Conservation (phyloP, 352 stramenopile genomes). For the Hyaloperonospora brassicae region DNA sequence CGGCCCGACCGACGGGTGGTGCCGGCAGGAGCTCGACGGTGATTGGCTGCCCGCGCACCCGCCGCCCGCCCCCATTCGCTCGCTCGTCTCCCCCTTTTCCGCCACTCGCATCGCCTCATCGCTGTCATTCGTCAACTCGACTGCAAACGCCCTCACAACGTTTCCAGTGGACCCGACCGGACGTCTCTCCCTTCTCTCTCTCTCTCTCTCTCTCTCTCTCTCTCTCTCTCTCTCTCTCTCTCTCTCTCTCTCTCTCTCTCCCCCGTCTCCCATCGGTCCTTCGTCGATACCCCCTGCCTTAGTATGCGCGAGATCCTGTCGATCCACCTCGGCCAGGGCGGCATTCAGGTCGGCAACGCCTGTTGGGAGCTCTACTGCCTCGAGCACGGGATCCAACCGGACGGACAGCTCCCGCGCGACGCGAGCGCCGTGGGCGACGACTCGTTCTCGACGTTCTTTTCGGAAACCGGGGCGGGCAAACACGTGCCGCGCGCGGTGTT, state of each 20-base stretch:
- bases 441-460: conserved; percentile 82
- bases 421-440: conserved; percentile 40
- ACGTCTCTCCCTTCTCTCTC: neutral
- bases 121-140: conserved; percentile 24
- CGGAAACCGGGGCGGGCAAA: conserved; percentile 77
- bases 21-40: neutral
- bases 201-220: neutral
- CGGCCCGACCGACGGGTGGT: neutral
- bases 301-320: conserved; percentile 36
- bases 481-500: conserved; percentile 76
- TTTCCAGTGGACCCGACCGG: conserved; percentile 16
- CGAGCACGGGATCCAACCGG: conserved; percentile 43
- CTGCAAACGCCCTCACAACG: conserved; percentile 28
- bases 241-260: neutral
- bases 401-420: conserved; percentile 33
- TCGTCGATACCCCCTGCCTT: conserved; percentile 23
- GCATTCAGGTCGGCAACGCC: conserved; percentile 78
- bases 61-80: conserved; percentile 6
- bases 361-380: conserved; percentile 86
- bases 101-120: conserved; percentile 14
- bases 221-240: neutral
- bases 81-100: conserved; percentile 5
- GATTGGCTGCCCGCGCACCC: neutral
- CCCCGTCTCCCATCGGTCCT: neutral
- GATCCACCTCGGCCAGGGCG: conserved; percentile 94